These are phyloP conservation scores for Euphrasia confusa DNA, from an alignment of 257 asterid genomes.

Conservation along the genomic window DNA sequence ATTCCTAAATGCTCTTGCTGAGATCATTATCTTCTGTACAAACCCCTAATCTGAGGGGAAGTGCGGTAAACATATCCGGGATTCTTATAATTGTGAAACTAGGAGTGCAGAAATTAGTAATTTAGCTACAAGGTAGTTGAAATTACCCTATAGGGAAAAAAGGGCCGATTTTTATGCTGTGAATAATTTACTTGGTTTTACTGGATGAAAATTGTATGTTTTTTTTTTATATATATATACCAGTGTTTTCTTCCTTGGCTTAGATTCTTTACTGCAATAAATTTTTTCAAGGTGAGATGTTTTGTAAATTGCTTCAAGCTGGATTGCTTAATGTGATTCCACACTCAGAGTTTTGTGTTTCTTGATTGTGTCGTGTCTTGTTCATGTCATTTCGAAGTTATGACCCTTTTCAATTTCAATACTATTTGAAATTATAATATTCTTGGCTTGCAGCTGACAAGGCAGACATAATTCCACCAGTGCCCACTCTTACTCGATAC, in stretches of 20 bases:
- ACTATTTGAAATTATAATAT: conserved; percentile 19
- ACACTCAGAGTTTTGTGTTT: conserved; percentile 9
- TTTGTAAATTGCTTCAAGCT: conserved; percentile 1
- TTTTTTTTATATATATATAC: background rate
- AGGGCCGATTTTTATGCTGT: background rate
- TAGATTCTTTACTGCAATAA: conserved; percentile 14
- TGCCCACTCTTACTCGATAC: conserved; percentile 82
- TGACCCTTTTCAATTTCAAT: conserved; percentile 11
- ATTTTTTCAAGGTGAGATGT: conserved; percentile 1
- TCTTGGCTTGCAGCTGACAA: conserved; percentile 64
- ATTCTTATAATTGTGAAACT: background rate
- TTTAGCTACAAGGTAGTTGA: background rate
- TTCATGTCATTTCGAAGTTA: conserved; percentile 13
- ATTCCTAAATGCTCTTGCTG: background rate
- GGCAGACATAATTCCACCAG: conserved; percentile 87
- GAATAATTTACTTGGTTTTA: background rate
- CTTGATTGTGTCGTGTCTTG: conserved; percentile 14
- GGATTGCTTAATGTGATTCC: conserved; percentile 14
- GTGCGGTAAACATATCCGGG: background rate
- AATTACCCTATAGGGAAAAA: background rate
- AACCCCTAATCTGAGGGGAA: background rate
- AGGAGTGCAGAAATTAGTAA: background rate
- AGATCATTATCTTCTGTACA: background rate
- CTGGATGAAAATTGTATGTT: background rate
- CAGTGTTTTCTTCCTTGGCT: conserved; percentile 1